Evolutionary conservation across 257 asterid species (phyloP).

Genomic region (Capsicum baccatum): DNA sequence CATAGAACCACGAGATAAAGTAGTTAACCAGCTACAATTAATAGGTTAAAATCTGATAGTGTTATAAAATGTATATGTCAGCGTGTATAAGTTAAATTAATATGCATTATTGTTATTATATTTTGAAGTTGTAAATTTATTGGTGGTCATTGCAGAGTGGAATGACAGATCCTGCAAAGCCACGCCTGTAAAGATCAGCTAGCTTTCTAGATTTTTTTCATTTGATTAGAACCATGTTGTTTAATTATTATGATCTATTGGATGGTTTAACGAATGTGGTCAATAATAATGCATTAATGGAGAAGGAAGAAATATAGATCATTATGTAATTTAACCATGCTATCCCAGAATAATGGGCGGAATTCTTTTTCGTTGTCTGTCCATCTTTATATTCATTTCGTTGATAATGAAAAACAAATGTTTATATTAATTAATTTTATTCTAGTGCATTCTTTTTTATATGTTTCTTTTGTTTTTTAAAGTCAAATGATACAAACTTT

Average conservation of each 20-base stretch:
- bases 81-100: not conserved
- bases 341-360: not conserved
- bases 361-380: not conserved
- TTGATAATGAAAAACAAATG: not conserved
- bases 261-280: not conserved
- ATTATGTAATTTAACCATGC: not conserved
- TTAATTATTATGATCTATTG: not conserved
- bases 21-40: no score
- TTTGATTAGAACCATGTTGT: not conserved
- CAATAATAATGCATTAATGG: not conserved
- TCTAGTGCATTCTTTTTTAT: no score
- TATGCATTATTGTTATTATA: not conserved
- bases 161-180: slow-evolving; percentile 46
- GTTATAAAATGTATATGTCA: not conserved
- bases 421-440: no score
- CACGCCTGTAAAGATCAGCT: slow-evolving; percentile 61
- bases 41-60: not conserved
- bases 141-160: slow-evolving; percentile 55
- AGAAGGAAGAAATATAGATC: not conserved
- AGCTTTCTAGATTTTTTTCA: not conserved
- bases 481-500: no score
- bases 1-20: not conserved
- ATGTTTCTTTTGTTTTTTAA: no score
- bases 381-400: not conserved
- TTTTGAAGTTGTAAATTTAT: not conserved